Conservation (phyloP, 805 yeast genomes). For the Lipomyces japonicus region DNA sequence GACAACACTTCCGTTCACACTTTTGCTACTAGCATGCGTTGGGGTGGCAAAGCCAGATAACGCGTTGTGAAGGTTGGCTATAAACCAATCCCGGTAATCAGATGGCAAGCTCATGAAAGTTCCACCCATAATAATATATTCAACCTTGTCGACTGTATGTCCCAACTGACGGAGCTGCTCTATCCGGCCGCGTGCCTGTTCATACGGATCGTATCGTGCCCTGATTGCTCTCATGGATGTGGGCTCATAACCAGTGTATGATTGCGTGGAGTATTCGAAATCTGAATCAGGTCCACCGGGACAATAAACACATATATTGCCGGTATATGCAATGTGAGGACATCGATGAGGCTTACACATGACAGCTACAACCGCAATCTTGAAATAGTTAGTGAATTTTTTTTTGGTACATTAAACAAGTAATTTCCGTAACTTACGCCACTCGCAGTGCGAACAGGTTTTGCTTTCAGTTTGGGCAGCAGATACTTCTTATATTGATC, state of each 20-base stretch:
- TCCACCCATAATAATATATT: slow-evolving; percentile 98
- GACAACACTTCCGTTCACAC: slow-evolving; percentile 36
- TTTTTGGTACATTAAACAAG: no score
- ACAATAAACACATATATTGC: slow-evolving; percentile 95
- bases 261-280: slow-evolving; percentile 95
- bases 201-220: slow-evolving; percentile 97
- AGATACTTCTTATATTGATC: slow-evolving; percentile 90
- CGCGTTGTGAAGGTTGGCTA: slow-evolving; percentile 89
- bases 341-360: slow-evolving; percentile 99
- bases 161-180: slow-evolving; percentile 95
- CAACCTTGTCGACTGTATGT: slow-evolving; percentile 95
- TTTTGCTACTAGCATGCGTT: slow-evolving; percentile 16
- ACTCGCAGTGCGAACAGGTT: slow-evolving; percentile 96
- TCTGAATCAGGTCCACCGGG: slow-evolving; percentile 99
- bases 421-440: slow-evolving; percentile 56
- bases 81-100: slow-evolving; percentile 85
- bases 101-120: slow-evolving; percentile 93
- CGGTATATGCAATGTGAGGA: slow-evolving; percentile 98
- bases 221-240: slow-evolving; percentile 99
- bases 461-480: slow-evolving; percentile 92
- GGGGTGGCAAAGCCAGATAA: slow-evolving; percentile 82
- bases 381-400: not conserved
- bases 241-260: slow-evolving; percentile 98
- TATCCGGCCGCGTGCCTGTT: slow-evolving; percentile 95
- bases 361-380: slow-evolving; percentile 95